Conservation (phyloP, 306 rosid genomes). For the Quercus aquifolioides region DNA sequence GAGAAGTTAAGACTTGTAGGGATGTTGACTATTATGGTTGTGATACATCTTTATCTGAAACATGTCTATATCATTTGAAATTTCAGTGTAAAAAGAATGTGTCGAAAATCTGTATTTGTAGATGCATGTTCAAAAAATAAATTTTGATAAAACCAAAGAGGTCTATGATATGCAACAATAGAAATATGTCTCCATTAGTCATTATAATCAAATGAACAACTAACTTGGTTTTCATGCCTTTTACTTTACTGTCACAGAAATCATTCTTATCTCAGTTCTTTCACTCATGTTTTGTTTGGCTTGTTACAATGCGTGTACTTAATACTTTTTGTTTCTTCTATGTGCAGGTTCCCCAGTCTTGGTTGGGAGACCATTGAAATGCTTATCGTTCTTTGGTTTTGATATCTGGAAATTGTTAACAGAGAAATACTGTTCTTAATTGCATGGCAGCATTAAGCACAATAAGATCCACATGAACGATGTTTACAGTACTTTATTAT, state of each 20-base stretch:
- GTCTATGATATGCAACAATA: not conserved
- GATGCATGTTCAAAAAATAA: not conserved
- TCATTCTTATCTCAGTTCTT: not conserved
- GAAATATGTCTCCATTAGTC: not conserved
- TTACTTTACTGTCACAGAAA: not conserved
- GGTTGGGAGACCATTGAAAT: slow-evolving; percentile 23
- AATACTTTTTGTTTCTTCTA: slow-evolving; percentile 3
- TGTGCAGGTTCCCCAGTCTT: slow-evolving; percentile 28
- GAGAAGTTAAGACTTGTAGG: not conserved
- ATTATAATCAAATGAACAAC: not conserved
- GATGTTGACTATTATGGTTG: not conserved
- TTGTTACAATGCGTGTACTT: not conserved
- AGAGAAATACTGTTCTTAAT: slow-evolving; percentile 29
- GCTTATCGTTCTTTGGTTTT: slow-evolving; percentile 26
- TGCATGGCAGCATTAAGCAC: slow-evolving; percentile 33
- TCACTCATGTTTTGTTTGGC: not conserved
- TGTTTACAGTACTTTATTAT: slow-evolving; percentile 7
- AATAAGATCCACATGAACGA: slow-evolving; percentile 39
- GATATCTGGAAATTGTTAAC: slow-evolving; percentile 16
- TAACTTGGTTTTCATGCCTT: not conserved
- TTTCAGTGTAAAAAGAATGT: too few species aligned
- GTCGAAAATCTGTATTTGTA: not conserved
- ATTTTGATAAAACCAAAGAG: not conserved
- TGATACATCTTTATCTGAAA: not conserved
- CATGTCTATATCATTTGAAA: too few species aligned